Evolutionary conservation across 768 basidiomycete genomes (phyloP).

Genomic region (Serendipita sp.): DNA sequence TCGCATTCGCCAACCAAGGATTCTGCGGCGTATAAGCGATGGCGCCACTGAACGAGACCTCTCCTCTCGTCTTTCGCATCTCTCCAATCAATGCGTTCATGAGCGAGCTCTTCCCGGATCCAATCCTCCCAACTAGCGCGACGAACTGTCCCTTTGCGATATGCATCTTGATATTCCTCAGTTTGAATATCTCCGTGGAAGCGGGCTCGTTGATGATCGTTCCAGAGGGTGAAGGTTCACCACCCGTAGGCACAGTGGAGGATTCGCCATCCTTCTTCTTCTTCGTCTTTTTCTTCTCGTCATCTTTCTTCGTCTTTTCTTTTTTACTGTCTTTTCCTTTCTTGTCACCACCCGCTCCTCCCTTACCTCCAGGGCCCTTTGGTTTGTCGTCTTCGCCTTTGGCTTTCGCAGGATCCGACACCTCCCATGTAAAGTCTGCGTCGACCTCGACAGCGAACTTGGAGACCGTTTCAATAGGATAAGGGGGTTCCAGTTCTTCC

Average conservation of each 20-base stretch:
- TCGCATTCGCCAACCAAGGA: slow-evolving; percentile 54
- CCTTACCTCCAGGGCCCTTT: slow-evolving; percentile 18
- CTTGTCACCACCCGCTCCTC: slow-evolving; percentile 12
- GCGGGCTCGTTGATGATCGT: neutral
- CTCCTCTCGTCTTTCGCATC: slow-evolving; percentile 45
- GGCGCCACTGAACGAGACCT: slow-evolving; percentile 35
- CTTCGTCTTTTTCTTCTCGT: no score
- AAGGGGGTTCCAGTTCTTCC: slow-evolving; percentile 37
- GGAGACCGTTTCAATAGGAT: slow-evolving; percentile 26
- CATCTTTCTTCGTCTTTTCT: no score
- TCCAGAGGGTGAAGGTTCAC: neutral
- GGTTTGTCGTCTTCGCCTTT: slow-evolving; percentile 9
- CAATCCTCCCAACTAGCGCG: slow-evolving; percentile 61
- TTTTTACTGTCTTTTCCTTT: slow-evolving; percentile 12
- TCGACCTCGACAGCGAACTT: slow-evolving; percentile 32
- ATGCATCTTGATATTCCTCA: slow-evolving; percentile 31
- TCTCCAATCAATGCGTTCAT: slow-evolving; percentile 47
- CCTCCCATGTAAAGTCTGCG: slow-evolving; percentile 40
- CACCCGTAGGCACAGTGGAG: neutral
- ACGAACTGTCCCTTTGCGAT: slow-evolving; percentile 44
- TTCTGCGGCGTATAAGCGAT: slow-evolving; percentile 45
- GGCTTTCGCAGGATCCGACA: slow-evolving; percentile 14
- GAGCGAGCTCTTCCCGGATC: slow-evolving; percentile 52
- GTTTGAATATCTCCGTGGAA: slow-evolving; percentile 30
- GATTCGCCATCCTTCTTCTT: neutral